A percentile compares a stretch with the other conserved stretches of the same genome.
These are phyloP conservation scores for Gleditsia sinensis DNA, from an alignment of 306 rosid genomes.

Conservation along the genomic window DNA sequence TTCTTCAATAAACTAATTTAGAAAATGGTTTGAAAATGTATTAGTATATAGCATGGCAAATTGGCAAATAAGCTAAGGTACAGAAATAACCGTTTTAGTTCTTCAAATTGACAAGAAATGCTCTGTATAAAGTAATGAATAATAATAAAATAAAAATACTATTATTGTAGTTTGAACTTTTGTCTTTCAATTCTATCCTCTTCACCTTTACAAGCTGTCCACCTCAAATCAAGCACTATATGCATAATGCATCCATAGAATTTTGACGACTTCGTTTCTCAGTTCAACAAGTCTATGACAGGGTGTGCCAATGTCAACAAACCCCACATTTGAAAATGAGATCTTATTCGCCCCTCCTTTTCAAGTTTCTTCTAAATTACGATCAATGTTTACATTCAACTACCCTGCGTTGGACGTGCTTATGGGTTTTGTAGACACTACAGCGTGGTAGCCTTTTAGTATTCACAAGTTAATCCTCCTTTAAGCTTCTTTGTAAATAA, in stretches of 20 bases:
- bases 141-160: background rate
- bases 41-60: too few species aligned
- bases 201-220: conserved; percentile 15
- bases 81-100: background rate
- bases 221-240: conserved; percentile 23
- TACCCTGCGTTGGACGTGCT: conserved; percentile 24
- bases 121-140: background rate
- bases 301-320: conserved; percentile 38
- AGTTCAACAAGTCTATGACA: conserved; percentile 25
- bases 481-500: conserved; percentile 49
- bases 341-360: conserved; percentile 8
- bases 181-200: conserved; percentile 19
- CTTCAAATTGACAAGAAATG: background rate
- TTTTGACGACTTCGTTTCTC: conserved; percentile 34
- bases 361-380: conserved; percentile 22
- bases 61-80: background rate
- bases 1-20: too few species aligned
- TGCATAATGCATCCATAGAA: conserved; percentile 19
- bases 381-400: conserved; percentile 37
- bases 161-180: background rate
- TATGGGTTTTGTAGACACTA: conserved; percentile 5
- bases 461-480: conserved; percentile 27
- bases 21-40: too few species aligned
- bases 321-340: conserved; percentile 46
- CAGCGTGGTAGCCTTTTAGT: background rate